A percentile compares a stretch with the other conserved stretches of the same genome.
phyloP scores from a whole-genome alignment of 176 grass and related monocot species.

The bread wheat (Triticum aestivum) region IWGSC_CS_RefSeq_v2.1 NC_057794.1:16710941-16711440 shows the following conservation, averaged over 20 bases:
- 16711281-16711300: conserved; percentile 48
- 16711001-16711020: background rate
- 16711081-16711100: background rate
- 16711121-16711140: background rate
- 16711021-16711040: background rate
- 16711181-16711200: background rate
- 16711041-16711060: too few species aligned
- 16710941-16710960: background rate
- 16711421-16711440: conserved; percentile 41
- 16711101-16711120: background rate
- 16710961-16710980: background rate
- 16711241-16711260: conserved; percentile 55
- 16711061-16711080: background rate
- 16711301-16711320: conserved; percentile 47
- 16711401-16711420: conserved; percentile 12
- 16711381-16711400: conserved; percentile 18
- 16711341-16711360: conserved; percentile 33
- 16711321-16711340: conserved; percentile 37
- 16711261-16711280: conserved; percentile 52
- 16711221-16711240: background rate
- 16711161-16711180: background rate
- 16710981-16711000: background rate
- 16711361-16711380: conserved; percentile 21
- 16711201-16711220: background rate
- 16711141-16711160: background rate